Base-by-base conservation (phyloP, 2,329 filamentous ascomycete species). In the Xylariaceae sp. region DNA sequence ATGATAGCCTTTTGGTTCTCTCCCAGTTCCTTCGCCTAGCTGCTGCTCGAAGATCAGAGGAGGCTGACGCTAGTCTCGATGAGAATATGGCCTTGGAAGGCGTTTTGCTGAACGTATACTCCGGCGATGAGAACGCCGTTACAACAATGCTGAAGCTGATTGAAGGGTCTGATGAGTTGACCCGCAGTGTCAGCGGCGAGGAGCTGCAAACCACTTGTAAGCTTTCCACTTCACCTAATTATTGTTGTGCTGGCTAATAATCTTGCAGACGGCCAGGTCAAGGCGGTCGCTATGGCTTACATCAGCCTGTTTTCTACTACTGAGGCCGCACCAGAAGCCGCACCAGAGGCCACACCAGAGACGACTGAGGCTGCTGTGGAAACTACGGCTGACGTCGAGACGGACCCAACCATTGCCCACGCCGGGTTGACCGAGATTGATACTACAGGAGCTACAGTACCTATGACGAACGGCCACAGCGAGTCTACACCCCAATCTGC, bases 81-180 rank as follows among this genome's bases (percentile, higher is more conserved):
- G 88, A 93, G 75, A 91, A 86, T 72, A 85, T 86, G 72, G 91
- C 89, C 29, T 85, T 94, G 55, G 90, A 95, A 74, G 89, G 89
- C 46, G 85, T 91, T 27, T 78, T 95, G 53, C 78, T 92, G 40
- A 81, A 87, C 55, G 87, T 94, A 26, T 94, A 95, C 73, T 84
- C 85, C 39, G 91, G 90, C 40, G 89, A 93, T 65, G 82, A 89
- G 59, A 80, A 77, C 62, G 90, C 89, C 44, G 89, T 94, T 20
- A 76, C 82, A 48, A 84, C 88, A 51, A 91, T 91, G 75, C 73
- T 90, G 67, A 92, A 89, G 77, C 79, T 95, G 53, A 88, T 92
- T 50, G 80, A 90, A 53, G 89, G 88, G 27, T 80, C 83, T 21
- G 79, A 85, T 11, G 89, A 93, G 60, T 77, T 77, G 54, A 84